phyloP scores from a whole-genome alignment of 1,284 basidiomycete genomes.

The Fomitopsis pinicola region DNA sequence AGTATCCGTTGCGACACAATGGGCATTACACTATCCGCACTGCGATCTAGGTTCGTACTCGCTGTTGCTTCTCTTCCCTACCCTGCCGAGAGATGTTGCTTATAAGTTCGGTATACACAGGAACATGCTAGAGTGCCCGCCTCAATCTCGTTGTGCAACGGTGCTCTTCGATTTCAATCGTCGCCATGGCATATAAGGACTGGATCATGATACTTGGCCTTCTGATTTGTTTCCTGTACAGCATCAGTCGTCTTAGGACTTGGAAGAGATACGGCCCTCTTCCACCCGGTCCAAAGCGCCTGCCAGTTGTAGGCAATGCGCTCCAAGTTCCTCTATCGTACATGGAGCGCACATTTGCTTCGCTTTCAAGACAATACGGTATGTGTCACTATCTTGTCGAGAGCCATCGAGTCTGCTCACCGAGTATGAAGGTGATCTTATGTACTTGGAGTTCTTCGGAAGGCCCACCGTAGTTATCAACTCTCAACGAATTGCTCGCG shows the following conservation, averaged over 20 bases:
- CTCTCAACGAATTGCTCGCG: not conserved
- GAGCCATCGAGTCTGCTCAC: not conserved
- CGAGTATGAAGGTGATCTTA: not conserved
- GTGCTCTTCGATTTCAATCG: no score
- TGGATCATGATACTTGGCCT: no score
- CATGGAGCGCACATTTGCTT: not conserved
- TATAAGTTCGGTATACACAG: no score
- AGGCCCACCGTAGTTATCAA: not conserved
- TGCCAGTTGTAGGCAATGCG: not conserved
- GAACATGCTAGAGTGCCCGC: no score
- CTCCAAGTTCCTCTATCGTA: not conserved
- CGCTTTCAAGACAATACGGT: not conserved
- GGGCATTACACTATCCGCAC: no score
- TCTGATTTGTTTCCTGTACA: not conserved
- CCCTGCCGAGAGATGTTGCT: no score
- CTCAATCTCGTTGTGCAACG: no score
- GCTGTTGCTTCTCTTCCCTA: no score
- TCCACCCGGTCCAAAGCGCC: not conserved
- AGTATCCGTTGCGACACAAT: no score
- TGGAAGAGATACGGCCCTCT: not conserved
- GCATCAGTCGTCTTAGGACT: not conserved
- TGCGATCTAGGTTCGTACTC: no score
- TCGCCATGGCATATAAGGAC: no score
- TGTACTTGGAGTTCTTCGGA: not conserved
- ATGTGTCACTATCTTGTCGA: not conserved